Conservation (phyloP, 2,329 filamentous ascomycete species). For the Phyllosticta capitalensis region DNA sequence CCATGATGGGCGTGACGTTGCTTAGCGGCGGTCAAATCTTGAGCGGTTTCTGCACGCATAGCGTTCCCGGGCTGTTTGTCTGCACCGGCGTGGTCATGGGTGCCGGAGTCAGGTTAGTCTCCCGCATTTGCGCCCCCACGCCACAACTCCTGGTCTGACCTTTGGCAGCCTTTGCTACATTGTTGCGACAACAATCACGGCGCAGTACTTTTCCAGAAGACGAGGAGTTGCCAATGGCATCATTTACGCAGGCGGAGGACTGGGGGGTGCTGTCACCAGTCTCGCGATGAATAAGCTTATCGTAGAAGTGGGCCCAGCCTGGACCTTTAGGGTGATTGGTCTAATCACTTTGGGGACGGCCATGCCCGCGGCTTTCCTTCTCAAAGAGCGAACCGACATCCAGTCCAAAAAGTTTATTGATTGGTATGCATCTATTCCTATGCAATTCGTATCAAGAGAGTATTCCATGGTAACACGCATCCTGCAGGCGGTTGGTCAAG, state of each 20-base stretch:
- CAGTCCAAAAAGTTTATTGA: conserved; percentile 36
- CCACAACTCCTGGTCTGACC: not conserved
- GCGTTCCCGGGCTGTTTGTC: conserved; percentile 40
- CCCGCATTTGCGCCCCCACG: not conserved
- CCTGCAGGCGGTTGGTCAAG: conserved; percentile 40
- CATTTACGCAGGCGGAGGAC: conserved; percentile 44
- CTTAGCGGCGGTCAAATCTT: conserved; percentile 42
- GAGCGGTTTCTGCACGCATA: conserved; percentile 38
- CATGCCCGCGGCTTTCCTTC: conserved; percentile 45
- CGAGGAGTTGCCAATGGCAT: conserved; percentile 49
- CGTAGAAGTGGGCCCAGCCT: conserved; percentile 35
- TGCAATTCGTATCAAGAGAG: conserved; percentile 4
- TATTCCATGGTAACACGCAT: not conserved
- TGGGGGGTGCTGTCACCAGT: conserved; percentile 46
- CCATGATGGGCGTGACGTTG: conserved; percentile 40
- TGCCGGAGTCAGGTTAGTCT: conserved; percentile 26
- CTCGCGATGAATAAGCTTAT: conserved; percentile 43
- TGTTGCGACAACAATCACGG: conserved; percentile 19
- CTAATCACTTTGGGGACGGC: conserved; percentile 45
- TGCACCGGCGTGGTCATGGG: conserved; percentile 41
- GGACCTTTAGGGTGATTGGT: conserved; percentile 46
- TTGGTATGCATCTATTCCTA: conserved; percentile 29
- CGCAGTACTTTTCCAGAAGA: conserved; percentile 47
- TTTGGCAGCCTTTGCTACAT: conserved; percentile 2
- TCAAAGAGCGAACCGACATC: conserved; percentile 37